Percentiles rank a stretch among this genome's conserved stretches.
phyloP scores from a whole-genome alignment of 2,329 filamentous ascomycete species.

The Dendrostoma leiphaemia region DNA sequence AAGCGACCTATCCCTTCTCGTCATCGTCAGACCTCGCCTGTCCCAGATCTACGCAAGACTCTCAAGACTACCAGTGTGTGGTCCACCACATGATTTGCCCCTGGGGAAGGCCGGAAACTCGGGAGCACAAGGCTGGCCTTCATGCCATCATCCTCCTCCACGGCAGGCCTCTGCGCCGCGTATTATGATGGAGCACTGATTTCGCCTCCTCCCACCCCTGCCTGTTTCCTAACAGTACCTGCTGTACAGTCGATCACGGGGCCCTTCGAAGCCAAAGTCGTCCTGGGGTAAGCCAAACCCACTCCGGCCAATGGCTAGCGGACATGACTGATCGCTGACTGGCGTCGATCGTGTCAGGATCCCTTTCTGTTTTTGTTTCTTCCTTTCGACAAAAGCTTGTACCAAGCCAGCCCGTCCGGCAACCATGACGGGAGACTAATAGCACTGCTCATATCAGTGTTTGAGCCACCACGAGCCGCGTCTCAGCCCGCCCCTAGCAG shows the following conservation, averaged over 20 bases:
- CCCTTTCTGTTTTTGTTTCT: conserved; percentile 31
- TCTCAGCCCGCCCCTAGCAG: conserved; percentile 12
- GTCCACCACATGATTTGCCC: background rate
- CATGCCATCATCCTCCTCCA: conserved; percentile 8
- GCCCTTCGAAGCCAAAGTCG: conserved; percentile 21
- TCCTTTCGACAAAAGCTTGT: conserved; percentile 11
- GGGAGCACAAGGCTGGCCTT: conserved; percentile 14
- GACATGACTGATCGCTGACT: background rate
- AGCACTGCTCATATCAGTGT: conserved; percentile 6
- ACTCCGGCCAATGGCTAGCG: conserved; percentile 1
- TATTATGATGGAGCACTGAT: too few relatives aligned
- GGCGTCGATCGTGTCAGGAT: conserved; percentile 28
- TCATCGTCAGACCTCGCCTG: conserved; percentile 12
- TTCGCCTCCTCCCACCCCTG: conserved; percentile 19
- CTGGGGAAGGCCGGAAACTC: conserved; percentile 5
- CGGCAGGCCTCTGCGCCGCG: too few relatives aligned
- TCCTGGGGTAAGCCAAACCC: background rate
- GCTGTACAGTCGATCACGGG: conserved; percentile 26
- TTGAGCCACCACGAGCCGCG: conserved; percentile 14
- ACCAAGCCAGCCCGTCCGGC: conserved; percentile 1
- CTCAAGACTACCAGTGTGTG: too few relatives aligned
- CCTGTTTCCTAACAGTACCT: conserved; percentile 25
- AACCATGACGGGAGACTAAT: conserved; percentile 3
- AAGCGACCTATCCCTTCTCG: conserved; percentile 8
- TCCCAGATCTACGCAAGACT: too few relatives aligned